A percentile compares a stretch with the other conserved stretches of the same genome.
phyloP scores from a whole-genome alignment of 2,329 filamentous ascomycete genomes.

The Sclerotinia nivalis region DNA sequence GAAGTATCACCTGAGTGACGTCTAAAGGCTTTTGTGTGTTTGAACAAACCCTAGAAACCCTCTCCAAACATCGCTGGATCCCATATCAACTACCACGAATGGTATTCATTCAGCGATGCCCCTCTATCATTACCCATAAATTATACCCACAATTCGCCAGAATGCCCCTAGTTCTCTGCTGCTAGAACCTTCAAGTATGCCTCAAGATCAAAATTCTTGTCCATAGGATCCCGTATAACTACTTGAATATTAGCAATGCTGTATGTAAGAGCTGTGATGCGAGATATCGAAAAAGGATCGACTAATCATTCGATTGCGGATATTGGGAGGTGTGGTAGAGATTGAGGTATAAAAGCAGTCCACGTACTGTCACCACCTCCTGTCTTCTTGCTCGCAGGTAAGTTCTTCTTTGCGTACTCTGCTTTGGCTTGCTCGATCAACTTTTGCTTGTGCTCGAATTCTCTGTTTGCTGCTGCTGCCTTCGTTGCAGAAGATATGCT shows the following conservation, averaged over 20 bases:
- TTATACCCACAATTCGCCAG: constrained; percentile 30
- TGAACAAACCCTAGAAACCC: constrained; percentile 28
- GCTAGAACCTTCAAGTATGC: constrained; percentile 69
- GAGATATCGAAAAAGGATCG: not conserved
- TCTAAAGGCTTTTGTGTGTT: constrained; percentile 41
- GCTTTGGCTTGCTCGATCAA: constrained; percentile 92
- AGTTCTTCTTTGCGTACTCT: constrained; percentile 80
- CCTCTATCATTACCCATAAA: constrained; percentile 36
- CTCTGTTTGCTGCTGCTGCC: constrained; percentile 69
- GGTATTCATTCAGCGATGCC: constrained; percentile 27
- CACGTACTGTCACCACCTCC: constrained; percentile 45
- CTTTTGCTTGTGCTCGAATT: constrained; percentile 87
- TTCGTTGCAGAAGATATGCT: constrained; percentile 72
- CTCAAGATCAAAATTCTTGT: constrained; percentile 93
- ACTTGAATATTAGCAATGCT: constrained; percentile 26
- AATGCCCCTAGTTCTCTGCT: constrained; percentile 44
- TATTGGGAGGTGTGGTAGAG: constrained; percentile 1
- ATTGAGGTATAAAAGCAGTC: not conserved
- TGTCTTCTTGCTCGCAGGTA: constrained; percentile 47
- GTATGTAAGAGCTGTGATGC: not conserved
- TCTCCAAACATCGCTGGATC: constrained; percentile 32
- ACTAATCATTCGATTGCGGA: not conserved
- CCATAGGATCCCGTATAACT: constrained; percentile 75
- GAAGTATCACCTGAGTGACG: constrained; percentile 39
- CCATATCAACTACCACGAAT: constrained; percentile 27